Percentiles rank a stretch among this genome's conserved stretches.
Conservation (phyloP, 164 flowering plant genomes). For the Vitis cinerea region DNA sequence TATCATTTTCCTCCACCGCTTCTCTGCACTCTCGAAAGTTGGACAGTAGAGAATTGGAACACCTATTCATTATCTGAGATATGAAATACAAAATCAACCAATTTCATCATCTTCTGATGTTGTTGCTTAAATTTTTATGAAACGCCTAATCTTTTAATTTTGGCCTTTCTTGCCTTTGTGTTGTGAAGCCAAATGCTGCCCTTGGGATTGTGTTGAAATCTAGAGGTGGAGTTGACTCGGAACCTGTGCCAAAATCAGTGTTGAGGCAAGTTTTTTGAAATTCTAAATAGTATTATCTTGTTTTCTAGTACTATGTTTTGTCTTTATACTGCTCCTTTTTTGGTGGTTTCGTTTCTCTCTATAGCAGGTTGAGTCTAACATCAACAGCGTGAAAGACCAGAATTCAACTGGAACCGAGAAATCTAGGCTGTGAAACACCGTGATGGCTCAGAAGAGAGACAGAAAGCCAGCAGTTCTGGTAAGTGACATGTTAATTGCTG, state of each 20-base stretch:
- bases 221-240: slow-evolving; percentile 33
- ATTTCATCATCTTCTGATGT: too few species aligned
- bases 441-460: slow-evolving; percentile 8
- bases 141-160: slow-evolving; percentile 1
- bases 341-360: slow-evolving; percentile 7
- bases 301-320: slow-evolving; percentile 10
- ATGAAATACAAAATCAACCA: not conserved
- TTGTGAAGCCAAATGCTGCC: slow-evolving; percentile 49
- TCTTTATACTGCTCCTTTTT: slow-evolving; percentile 37
- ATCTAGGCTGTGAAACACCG: not conserved
- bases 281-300: not conserved
- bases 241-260: slow-evolving; percentile 42
- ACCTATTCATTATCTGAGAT: not conserved
- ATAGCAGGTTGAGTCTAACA: slow-evolving; percentile 45
- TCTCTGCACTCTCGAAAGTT: not conserved
- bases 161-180: slow-evolving; percentile 7
- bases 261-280: slow-evolving; percentile 47
- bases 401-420: not conserved
- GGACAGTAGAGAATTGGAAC: slow-evolving; percentile 3
- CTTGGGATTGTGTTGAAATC: slow-evolving; percentile 31
- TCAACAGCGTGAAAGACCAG: slow-evolving; percentile 32
- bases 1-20: not conserved
- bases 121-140: too few species aligned
- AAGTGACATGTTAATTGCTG: slow-evolving; percentile 34
- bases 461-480: slow-evolving; percentile 49